Evolutionary conservation across 495 filamentous ascomycete genomes (phyloP), one percentile per base, ranked within the genome.

Genomic region (Trichoderma gamsii): DNA sequence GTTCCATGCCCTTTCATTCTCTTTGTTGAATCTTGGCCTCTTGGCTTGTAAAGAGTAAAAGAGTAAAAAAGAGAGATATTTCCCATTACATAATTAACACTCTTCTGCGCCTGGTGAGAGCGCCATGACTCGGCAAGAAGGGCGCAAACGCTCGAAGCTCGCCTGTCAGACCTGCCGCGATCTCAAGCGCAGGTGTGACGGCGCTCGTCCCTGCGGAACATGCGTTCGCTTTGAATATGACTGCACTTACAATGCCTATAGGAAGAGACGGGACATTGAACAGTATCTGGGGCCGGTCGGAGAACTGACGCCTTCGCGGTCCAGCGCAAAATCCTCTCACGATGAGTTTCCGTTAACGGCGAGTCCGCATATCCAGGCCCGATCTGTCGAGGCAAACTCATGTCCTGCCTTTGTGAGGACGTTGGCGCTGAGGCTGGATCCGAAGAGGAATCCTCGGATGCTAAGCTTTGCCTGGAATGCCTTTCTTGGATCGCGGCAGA

Each of bases 391-490:
- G 21, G 77, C 81, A 18, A 84, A 85, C 67, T 84, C 81, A 5
- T 81, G 81, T 0, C 79, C 84, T 1, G 83, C 83, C 0, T 85
- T 84, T 68, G 79, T 83, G 9, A 74, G 79, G 27, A 80, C 76
- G 59, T 69, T 87, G 35, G 83, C 80, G 0, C 76, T 84, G 63
- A 79, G 79, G 25, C 73, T 86, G 27, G 81, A 84, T 41, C 76
- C 82, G 1, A 72, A 77, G 3, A 79, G 79, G 66, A 83, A 82
- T 13, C 84, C 83, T 0, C 75, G 79, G 23, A 67, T 84, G 43
- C 82, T 82, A 32, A 76, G 83, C 4, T 87, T 84, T 71, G 83
- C 76, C 0, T 87, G 83, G 84, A 84, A 85, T 52, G 49, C 64
- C 21, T 66, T 66, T 73, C 70, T 79, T 18, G 82, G 82, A 11